Percentiles rank a stretch among this genome's conserved stretches.
Conservation (phyloP, 2,329 filamentous ascomycete genomes). For the Alternaria panax region DNA sequence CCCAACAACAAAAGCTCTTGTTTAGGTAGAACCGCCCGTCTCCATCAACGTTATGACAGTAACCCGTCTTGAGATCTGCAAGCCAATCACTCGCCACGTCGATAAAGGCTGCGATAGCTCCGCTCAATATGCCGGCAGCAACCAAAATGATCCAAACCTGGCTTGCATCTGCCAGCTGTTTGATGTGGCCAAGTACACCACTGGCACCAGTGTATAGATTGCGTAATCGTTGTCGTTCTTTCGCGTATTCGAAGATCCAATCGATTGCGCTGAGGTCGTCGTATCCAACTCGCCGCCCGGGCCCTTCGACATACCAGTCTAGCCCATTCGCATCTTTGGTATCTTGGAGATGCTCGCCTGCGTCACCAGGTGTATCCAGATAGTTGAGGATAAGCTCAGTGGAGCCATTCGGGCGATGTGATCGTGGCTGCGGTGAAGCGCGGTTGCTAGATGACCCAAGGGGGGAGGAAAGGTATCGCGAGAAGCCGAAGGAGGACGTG, state of each 20-base stretch:
- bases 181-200: conserved; percentile 75
- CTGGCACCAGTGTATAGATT: conserved; percentile 73
- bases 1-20: conserved; percentile 90
- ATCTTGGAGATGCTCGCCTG: conserved; percentile 50
- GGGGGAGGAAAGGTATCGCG: conserved; percentile 55
- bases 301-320: conserved; percentile 92
- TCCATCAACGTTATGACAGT: conserved; percentile 77
- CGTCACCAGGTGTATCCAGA: conserved; percentile 49
- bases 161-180: conserved; percentile 79
- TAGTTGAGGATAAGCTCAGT: conserved; percentile 54
- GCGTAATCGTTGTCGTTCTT: conserved; percentile 88
- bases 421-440: conserved; percentile 39
- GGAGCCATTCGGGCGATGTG: conserved; percentile 35
- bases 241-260: conserved; percentile 99
- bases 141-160: conserved; percentile 93
- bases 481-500: conserved; percentile 50
- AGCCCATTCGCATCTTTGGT: conserved; percentile 54
- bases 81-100: conserved; percentile 93
- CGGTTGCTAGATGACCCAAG: conserved; percentile 39
- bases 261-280: conserved; percentile 97
- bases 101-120: conserved; percentile 84
- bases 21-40: conserved; percentile 92
- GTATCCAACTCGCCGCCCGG: conserved; percentile 88
- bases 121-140: conserved; percentile 82
- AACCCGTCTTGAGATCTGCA: conserved; percentile 88